phyloP scores from a whole-genome alignment of 2,329 filamentous ascomycete genomes.

The Aphanocladium album region DNA sequence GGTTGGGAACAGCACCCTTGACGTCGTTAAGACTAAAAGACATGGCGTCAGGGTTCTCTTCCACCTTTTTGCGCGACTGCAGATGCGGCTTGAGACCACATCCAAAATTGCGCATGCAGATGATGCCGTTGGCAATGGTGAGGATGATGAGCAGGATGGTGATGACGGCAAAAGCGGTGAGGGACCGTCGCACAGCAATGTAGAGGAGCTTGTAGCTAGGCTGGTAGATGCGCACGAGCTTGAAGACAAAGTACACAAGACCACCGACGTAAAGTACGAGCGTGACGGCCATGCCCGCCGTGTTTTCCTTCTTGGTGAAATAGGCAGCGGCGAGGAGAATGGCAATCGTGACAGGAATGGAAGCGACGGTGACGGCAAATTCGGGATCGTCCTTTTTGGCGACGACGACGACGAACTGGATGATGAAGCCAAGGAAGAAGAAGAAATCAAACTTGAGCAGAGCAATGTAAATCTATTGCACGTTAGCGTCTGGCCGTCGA shows the following conservation, averaged over 20 bases:
- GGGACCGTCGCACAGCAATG: slow-evolving; percentile 70
- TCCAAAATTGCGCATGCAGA: slow-evolving; percentile 88
- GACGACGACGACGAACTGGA: slow-evolving; percentile 95
- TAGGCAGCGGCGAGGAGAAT: slow-evolving; percentile 81
- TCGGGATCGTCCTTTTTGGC: slow-evolving; percentile 64
- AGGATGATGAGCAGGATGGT: slow-evolving; percentile 83
- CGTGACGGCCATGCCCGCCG: slow-evolving; percentile 67
- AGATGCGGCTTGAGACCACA: slow-evolving; percentile 86
- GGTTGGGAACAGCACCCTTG: slow-evolving; percentile 48
- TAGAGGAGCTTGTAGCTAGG: slow-evolving; percentile 57
- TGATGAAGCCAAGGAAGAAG: slow-evolving; percentile 98
- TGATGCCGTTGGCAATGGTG: slow-evolving; percentile 80
- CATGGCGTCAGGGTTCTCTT: slow-evolving; percentile 52
- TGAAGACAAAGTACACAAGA: slow-evolving; percentile 95
- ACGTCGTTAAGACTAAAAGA: slow-evolving; percentile 54
- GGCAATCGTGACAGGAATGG: slow-evolving; percentile 83
- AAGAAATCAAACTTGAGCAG: slow-evolving; percentile 99
- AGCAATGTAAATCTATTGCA: slow-evolving; percentile 82
- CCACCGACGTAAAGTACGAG: slow-evolving; percentile 86
- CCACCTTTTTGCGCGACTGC: slow-evolving; percentile 41
- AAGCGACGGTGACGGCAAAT: slow-evolving; percentile 80
- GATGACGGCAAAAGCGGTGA: slow-evolving; percentile 91
- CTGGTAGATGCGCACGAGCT: slow-evolving; percentile 92
- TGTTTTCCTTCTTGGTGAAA: slow-evolving; percentile 80
- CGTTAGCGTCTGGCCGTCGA: slow-evolving; percentile 17